Base-by-base conservation (phyloP, 1,284 basidiomycete species). In the Tilletia horrida region DNA sequence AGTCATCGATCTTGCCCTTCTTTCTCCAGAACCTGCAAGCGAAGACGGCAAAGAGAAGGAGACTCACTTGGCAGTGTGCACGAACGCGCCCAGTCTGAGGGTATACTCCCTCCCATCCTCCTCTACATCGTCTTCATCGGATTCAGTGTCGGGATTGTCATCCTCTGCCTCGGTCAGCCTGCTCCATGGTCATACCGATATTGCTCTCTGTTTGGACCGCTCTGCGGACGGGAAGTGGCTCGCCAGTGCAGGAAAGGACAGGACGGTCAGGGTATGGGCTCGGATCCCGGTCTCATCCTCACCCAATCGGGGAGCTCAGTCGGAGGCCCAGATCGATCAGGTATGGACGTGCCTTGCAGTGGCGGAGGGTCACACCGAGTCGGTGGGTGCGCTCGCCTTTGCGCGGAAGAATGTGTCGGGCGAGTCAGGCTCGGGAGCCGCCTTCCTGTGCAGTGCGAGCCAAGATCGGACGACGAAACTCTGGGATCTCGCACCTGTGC, bases 381-480 rank as follows among this genome's bases (percentile, higher is more conserved):
- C 91, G 68, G 87, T 99, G 47, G 96, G 96, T 7, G 92, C 95
- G 0, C 84, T 98, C 48, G 89, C 91, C 1, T 85, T 97, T 70
- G 73, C 77, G 25, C 74, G 27, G 59, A 69, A 70, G 13, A 69
- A 72, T n/a, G 52, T 71, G 11, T 42, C 66, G 1, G 23, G 65
- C 11, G 69, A 65, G 2, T 65, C 55, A 3, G 63, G 66, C 0
- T 50, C 69, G 2, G 65, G 40, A 2, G 70, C 77, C 13, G 74
- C 78, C 2, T 81, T 81, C 16, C 83, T 97, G 29, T 84, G 94
- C 8, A 96, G 93, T 3, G 96, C 93, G 21, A 92, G 90, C 78
- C 94, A 97, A 83, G 96, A 99, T 82, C 88, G 92, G 35, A 98
- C 96, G 2, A 90, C 97, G 82, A 99, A 99, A 83, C 89, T 98